A percentile compares a stretch with the other conserved stretches of the same genome.
These are phyloP conservation scores for Saturnispora sanitii DNA, from an alignment of 805 yeast species.

Conservation along the genomic window DNA sequence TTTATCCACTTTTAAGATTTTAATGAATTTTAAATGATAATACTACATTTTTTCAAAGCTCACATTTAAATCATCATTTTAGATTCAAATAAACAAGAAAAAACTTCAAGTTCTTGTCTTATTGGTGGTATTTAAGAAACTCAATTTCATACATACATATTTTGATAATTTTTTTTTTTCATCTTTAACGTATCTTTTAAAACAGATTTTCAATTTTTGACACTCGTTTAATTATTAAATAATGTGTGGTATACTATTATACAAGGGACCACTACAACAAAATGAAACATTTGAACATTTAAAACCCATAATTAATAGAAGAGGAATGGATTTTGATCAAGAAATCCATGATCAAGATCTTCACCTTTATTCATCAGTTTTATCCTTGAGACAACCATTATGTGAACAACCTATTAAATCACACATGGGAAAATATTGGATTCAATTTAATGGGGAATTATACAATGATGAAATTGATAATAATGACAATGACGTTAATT, in stretches of 20 bases:
- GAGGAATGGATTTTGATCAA: constrained; percentile 56
- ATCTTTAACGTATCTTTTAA: too few relatives aligned
- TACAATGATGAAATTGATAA: constrained; percentile 48
- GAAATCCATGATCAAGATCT: constrained; percentile 26
- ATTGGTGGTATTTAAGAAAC: too few relatives aligned
- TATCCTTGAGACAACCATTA: constrained; percentile 73
- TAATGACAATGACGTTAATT: constrained; percentile 53
- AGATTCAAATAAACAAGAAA: too few relatives aligned
- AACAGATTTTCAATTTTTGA: not conserved
- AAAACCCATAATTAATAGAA: constrained; percentile 36
- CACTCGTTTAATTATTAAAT: not conserved
- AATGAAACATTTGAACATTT: constrained; percentile 25
- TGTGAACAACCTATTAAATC: constrained; percentile 56
- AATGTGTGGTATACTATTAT: constrained; percentile 52
- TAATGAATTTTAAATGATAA: too few relatives aligned
- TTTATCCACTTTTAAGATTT: too few relatives aligned
- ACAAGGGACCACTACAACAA: constrained; percentile 10
- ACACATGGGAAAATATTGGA: constrained; percentile 24
- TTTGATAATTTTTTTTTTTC: too few relatives aligned
- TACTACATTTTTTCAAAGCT: too few relatives aligned
- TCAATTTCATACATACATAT: too few relatives aligned
- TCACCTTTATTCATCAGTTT: constrained; percentile 50
- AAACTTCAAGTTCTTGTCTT: too few relatives aligned
- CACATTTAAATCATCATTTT: too few relatives aligned
- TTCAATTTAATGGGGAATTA: constrained; percentile 89